Base-by-base conservation (phyloP, 1,284 basidiomycete genomes). In the Gomphus sp. region DNA sequence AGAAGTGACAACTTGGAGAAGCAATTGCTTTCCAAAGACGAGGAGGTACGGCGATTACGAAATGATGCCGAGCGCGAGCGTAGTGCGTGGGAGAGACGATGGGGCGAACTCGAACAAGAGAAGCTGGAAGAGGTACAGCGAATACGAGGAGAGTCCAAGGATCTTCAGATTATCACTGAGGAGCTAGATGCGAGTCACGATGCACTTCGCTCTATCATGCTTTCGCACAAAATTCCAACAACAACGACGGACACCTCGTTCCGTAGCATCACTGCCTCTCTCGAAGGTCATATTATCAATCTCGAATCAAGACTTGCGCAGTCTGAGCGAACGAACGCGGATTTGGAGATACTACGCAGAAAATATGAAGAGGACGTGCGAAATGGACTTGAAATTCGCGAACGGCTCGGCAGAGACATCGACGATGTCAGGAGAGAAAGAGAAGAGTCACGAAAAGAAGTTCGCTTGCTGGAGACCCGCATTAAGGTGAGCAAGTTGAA, bases 271-370 rank as follows among this genome's bases (percentile, higher is more conserved):
- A 67, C 83, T 41, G 66, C 72, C 4, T 78, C 82, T 4, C 71
- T 89, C 41, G 75, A 72, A 3, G 67, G 73, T 52, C 84, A 89
- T 69, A 62, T 89, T 31, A 76, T 77, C 49, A 74, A 71, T n/a
- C 67, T 87, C 11, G 74, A 79, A 41, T 68, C 67, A 2, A 79
- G 79, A 60, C 60, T 85, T 48, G 78, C 84, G 43, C 72, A 74
- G 8, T 75, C 80, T 62, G 66, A 74, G 1, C 74, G 73, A 62
- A 75, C 74, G 31, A 76, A 81, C 66, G 69, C 66, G 14, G 79
- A 81, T 53, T 80, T 78, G 79, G 73, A 76, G 8, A 59, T 63
- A 0, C 52, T 71, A 18, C 71, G 76, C 50, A 69, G 73, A 50
- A 76, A 76, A 64, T 62, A 83, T 55, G 80, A 84, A 63, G 77